Evolutionary conservation across 192 early-diverging fungal genomes (phyloP).

Genomic region (Paraglomus brasilianum): DNA sequence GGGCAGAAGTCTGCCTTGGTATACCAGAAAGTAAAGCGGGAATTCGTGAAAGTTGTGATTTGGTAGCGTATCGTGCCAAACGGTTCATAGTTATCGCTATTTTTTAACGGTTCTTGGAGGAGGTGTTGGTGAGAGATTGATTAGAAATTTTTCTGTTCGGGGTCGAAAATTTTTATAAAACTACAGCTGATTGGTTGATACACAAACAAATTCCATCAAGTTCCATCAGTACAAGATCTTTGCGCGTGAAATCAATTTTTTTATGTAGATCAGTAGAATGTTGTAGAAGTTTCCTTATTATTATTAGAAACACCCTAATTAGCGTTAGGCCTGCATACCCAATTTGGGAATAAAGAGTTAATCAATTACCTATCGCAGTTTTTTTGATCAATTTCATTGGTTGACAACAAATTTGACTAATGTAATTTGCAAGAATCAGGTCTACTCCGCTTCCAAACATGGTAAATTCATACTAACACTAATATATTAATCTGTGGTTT

Average conservation of each 20-base stretch:
- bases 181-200: constrained; percentile 18
- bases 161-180: background rate
- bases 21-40: constrained; percentile 22
- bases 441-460: no score
- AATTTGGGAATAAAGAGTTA: no score
- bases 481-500: no score
- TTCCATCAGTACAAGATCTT: background rate
- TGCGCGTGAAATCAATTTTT: background rate
- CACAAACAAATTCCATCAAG: constrained; percentile 22
- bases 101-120: background rate
- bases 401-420: no score
- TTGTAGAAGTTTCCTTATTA: constrained; percentile 11
- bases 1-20: constrained; percentile 32
- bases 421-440: no score
- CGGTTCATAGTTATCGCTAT: constrained; percentile 7
- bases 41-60: background rate
- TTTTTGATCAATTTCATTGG: no score
- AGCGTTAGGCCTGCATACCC: no score
- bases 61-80: background rate
- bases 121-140: background rate
- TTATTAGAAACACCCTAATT: no score
- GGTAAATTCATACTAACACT: no score
- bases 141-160: background rate
- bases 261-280: background rate
- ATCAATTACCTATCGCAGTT: no score